Base-by-base conservation (phyloP, 2,329 filamentous ascomycete species). In the Akanthomyces muscarius region DNA sequence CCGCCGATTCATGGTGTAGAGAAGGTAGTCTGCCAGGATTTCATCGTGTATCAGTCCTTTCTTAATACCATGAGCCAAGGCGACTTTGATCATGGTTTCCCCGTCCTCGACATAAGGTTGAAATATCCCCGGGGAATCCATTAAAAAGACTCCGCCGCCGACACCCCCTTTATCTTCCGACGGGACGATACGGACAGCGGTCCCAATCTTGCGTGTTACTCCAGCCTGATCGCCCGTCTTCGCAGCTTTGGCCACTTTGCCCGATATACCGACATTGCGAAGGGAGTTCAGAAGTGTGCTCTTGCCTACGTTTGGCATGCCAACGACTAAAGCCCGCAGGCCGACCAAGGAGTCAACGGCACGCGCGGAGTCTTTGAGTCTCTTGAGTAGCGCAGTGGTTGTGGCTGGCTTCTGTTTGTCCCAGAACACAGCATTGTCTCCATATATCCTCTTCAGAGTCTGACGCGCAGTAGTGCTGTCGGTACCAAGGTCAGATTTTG, bases 281-380 rank as follows among this genome's bases (percentile, higher is more conserved):
- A 98, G 83, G 18, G 88, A 85, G 74, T 99, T 99, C 48, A 99
- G 85, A n/a, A 99, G 81, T 1, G 93, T 92, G 53, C 91, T 96
- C 77, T 99, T 99, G 42, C 95, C 95, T 0, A 97, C 91, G 72
- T 99, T 99, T 42, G 95, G 95, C 93, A 99, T 97, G 62, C 95
- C 95, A 16, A 98, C 93, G 0, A 98, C 86, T 74, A 99, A 84
- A 63, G 92, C 85, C 55, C 92, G 86, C 68, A 92, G 84, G n/a
- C 92, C 93, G 8, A 90, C 88, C n/a, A 98, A 77, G 25, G 84
- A 85, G 68, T 86, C 74, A 23, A 74, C 67, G 1, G 65, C 66
- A 18, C 60, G 64, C 21, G 75, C 75, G 21, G 71, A 65, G 45
- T 72, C 68, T 44, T 71, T 73, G 21, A 79, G 71, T 38, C 72